Evolutionary conservation across 352 stramenopile genomes (phyloP), one percentile per base, ranked within the genome.

Genomic region (Phytopythium kandeliae): DNA sequence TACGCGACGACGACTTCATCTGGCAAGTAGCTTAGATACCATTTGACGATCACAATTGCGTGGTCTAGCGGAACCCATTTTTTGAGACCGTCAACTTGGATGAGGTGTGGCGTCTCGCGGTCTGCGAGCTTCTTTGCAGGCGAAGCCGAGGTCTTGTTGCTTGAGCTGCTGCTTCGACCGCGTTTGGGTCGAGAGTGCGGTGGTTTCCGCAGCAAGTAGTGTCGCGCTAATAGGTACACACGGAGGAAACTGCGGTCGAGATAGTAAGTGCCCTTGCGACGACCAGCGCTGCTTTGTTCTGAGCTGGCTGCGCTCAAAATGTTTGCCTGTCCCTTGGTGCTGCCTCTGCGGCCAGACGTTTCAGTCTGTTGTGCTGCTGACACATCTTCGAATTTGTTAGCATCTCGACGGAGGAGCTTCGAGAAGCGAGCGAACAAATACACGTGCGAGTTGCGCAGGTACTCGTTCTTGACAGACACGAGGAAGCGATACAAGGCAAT

Each of bases 381-480:
- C 36, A 6, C n/a, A n/a, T n/a, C 36, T 25, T 26, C 36, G 16
- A 25, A 11, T 21, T 11, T 6, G 36, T 42, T 19, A 25, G 38
- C 10, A 21, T 60, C 26, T 28, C 35, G 54, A 4, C 67, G 63
- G 2, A 87, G 54, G 16, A 83, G 45, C 26, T 81, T 67, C 10
- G 78, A 49, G 19, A 91, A 84, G 1, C 77, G 72, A n/a, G 77
- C 75, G 65, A 91, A 91, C 33, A 87, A 60, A 3, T 78, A 65
- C 3, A 89, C 51, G 19, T 86, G 71, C 9, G 77, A 81, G 43
- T 69, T 69, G 16, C 55, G 56, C 17, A 61, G 62, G 36, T 77
- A 85, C 1, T 51, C 49, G 43, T 72, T 71, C 57, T 91, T 89
- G 54, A 85, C 63, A 8, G 79, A 87, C 41, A 91, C 56, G 42